Percentiles rank a stretch among this genome's conserved stretches.
Evolutionary conservation across 192 early-diverging fungal genomes (phyloP).

Genomic region (Backusella liffmaniae): DNA sequence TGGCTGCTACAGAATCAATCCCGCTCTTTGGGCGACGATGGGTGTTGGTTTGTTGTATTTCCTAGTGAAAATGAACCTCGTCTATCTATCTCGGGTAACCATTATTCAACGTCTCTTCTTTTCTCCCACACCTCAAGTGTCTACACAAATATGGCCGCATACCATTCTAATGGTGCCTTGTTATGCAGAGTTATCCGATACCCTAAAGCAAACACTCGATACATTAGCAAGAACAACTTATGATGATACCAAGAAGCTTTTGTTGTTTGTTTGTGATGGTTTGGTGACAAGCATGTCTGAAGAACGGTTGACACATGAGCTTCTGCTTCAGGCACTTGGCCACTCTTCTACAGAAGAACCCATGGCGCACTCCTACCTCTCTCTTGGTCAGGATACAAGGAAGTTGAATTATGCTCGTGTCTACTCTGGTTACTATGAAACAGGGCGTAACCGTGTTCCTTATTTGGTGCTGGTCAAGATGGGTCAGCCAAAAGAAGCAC

Average conservation of each 20-base stretch:
- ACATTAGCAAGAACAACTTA: constrained; percentile 60
- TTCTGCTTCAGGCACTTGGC: constrained; percentile 66
- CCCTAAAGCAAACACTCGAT: constrained; percentile 60
- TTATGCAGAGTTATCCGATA: constrained; percentile 65
- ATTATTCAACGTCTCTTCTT: constrained; percentile 25
- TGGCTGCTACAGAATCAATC: constrained; percentile 33
- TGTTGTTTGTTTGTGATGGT: constrained; percentile 72
- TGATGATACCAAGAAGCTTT: constrained; percentile 66
- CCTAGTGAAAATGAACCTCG: constrained; percentile 39
- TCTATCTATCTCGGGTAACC: constrained; percentile 32
- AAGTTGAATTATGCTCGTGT: constrained; percentile 64
- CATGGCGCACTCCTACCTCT: constrained; percentile 51
- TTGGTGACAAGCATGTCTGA: constrained; percentile 57
- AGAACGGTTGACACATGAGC: constrained; percentile 57
- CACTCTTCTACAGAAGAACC: constrained; percentile 54
- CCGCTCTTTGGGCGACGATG: constrained; percentile 40
- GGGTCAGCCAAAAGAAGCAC: constrained; percentile 48
- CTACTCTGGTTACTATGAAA: constrained; percentile 61
- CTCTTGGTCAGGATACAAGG: constrained; percentile 44
- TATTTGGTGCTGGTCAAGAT: constrained; percentile 63
- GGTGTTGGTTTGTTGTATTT: constrained; percentile 31
- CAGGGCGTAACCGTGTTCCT: constrained; percentile 52
- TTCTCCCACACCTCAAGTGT: constrained; percentile 15
- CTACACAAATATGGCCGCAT: constrained; percentile 16
- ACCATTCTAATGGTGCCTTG: constrained; percentile 63